These are phyloP conservation scores for Starmerella floricola DNA, from an alignment of 805 yeast species.

Conservation along the genomic window DNA sequence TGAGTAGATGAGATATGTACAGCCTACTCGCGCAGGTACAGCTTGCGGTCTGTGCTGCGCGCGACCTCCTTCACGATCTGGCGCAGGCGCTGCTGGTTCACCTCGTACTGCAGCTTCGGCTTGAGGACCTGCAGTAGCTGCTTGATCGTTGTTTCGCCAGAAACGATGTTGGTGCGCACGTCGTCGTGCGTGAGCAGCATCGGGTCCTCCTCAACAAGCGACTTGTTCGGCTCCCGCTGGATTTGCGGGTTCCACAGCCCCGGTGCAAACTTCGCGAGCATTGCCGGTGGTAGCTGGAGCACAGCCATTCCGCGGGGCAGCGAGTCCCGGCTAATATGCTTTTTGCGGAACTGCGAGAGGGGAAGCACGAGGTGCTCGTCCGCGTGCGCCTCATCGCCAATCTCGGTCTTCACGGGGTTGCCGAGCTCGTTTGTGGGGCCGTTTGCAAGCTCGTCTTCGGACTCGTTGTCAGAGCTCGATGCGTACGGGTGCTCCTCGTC, in stretches of 20 bases:
- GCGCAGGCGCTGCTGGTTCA: slow-evolving; percentile 50
- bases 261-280: slow-evolving; percentile 53
- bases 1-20: not conserved
- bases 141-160: slow-evolving; percentile 39
- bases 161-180: slow-evolving; percentile 48
- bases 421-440: slow-evolving; percentile 26
- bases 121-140: slow-evolving; percentile 50
- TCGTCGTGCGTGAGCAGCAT: slow-evolving; percentile 56
- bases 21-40: slow-evolving; percentile 14
- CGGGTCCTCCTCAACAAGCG: slow-evolving; percentile 25
- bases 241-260: slow-evolving; percentile 76
- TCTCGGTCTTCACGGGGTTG: slow-evolving; percentile 9
- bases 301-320: slow-evolving; percentile 44
- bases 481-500: slow-evolving; percentile 77
- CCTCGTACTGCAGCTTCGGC: slow-evolving; percentile 52
- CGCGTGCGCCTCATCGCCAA: slow-evolving; percentile 3
- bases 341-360: slow-evolving; percentile 25
- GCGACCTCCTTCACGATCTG: slow-evolving; percentile 45
- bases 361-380: slow-evolving; percentile 20
- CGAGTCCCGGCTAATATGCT: slow-evolving; percentile 31
- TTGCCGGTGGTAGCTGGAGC: slow-evolving; percentile 49
- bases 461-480: slow-evolving; percentile 46
- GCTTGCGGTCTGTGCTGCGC: slow-evolving; percentile 38
- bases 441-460: slow-evolving; percentile 30
- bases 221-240: slow-evolving; percentile 21